phyloP scores from a whole-genome alignment of 768 basidiomycete genomes.

The Boletus pseudopeckii region DNA sequence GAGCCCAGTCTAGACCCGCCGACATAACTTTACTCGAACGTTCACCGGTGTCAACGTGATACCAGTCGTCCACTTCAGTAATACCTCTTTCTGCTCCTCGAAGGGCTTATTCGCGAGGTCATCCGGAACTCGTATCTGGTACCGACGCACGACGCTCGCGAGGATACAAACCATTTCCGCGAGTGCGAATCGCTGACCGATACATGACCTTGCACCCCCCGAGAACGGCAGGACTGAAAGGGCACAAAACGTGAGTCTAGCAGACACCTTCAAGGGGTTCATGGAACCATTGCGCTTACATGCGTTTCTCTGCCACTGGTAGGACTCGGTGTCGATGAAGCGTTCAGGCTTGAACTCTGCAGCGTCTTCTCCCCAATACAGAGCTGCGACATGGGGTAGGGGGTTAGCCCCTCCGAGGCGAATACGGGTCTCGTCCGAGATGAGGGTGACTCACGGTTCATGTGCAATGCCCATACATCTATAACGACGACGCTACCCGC shows the following conservation, averaged over 20 bases:
- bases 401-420: background rate
- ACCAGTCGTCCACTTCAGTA: constrained; percentile 38
- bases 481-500: constrained; percentile 38
- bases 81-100: constrained; percentile 31
- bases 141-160: constrained; percentile 41
- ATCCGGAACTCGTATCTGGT: constrained; percentile 39
- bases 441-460: constrained; percentile 38
- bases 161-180: constrained; percentile 42
- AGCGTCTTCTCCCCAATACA: constrained; percentile 48
- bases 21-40: constrained; percentile 22
- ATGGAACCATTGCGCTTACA: constrained; percentile 29
- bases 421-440: background rate
- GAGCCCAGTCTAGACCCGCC: constrained; percentile 4
- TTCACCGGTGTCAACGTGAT: constrained; percentile 36
- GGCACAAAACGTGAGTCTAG: background rate
- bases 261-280: background rate
- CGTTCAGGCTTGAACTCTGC: constrained; percentile 46
- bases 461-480: constrained; percentile 43
- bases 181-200: constrained; percentile 48
- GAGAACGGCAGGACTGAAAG: constrained; percentile 45
- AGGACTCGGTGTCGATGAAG: constrained; percentile 47
- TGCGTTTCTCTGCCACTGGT: constrained; percentile 51
- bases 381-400: constrained; percentile 27
- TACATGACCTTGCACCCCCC: constrained; percentile 42
- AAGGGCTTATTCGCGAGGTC: constrained; percentile 29